Percentiles rank a stretch among this genome's conserved stretches.
phyloP scores from a whole-genome alignment of 768 basidiomycete genomes.

The Leccinum truebloodii region DNA sequence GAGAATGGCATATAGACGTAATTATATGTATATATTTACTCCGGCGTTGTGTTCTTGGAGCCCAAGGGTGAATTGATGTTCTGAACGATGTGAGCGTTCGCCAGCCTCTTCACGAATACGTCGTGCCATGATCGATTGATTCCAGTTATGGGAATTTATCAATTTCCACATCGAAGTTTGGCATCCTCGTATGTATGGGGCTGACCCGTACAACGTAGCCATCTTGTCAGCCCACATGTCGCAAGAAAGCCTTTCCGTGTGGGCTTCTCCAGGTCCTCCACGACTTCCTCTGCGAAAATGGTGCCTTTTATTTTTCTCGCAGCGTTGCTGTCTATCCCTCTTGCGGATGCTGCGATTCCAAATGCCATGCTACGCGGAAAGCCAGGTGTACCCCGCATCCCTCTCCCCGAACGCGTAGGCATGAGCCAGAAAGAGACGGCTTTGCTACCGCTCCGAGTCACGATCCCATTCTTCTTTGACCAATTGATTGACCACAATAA shows the following conservation, averaged over 20 bases:
- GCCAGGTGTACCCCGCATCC: slow-evolving; percentile 17
- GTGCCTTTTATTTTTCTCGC: slow-evolving; percentile 2
- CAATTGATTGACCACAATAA: slow-evolving; percentile 47
- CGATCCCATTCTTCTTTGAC: slow-evolving; percentile 33
- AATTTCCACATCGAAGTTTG: neutral
- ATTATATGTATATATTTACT: neutral
- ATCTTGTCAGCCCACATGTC: neutral
- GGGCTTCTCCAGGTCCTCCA: neutral
- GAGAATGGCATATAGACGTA: neutral
- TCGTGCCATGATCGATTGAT: neutral
- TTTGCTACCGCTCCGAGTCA: slow-evolving; percentile 22
- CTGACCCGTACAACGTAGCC: neutral
- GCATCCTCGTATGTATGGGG: neutral
- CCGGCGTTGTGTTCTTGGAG: neutral
- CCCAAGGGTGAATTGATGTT: neutral
- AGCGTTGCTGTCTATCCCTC: slow-evolving; percentile 11
- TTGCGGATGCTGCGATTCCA: slow-evolving; percentile 22
- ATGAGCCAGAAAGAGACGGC: slow-evolving; percentile 25
- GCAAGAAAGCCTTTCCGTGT: neutral
- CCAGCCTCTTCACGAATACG: neutral
- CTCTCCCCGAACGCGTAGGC: slow-evolving; percentile 10
- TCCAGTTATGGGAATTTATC: neutral
- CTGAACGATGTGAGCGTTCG: neutral
- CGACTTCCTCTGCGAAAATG: neutral
- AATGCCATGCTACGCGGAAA: slow-evolving; percentile 26